Conservation (phyloP, 306 rosid species). For the Astragalus membranaceus region DNA sequence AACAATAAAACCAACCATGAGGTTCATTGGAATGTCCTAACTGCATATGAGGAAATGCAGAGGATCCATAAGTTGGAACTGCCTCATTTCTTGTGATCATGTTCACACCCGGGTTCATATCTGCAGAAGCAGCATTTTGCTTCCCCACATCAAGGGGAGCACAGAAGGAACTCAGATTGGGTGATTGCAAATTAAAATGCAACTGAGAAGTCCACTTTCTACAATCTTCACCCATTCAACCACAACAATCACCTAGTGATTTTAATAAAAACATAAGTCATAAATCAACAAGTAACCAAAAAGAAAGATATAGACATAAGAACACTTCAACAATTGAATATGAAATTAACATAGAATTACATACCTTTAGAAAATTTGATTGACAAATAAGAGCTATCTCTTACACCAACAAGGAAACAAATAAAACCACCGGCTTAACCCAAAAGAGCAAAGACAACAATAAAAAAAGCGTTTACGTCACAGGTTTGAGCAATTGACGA, state of each 20-base stretch:
- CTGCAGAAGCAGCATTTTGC: slow-evolving; percentile 34
- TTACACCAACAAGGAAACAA: slow-evolving; percentile 55
- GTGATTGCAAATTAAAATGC: slow-evolving; percentile 50
- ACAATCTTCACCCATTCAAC: slow-evolving; percentile 72
- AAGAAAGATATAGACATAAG: background rate
- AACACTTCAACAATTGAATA: background rate
- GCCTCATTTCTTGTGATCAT: slow-evolving; percentile 31
- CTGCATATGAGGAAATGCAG: slow-evolving; percentile 39
- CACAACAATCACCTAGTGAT: slow-evolving; percentile 55
- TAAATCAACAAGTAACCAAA: background rate
- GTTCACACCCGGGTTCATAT: slow-evolving; percentile 29
- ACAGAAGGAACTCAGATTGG: slow-evolving; percentile 34
- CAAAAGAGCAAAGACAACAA: slow-evolving; percentile 21
- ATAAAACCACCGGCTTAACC: slow-evolving; percentile 58
- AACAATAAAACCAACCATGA: slow-evolving; percentile 64
- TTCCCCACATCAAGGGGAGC: slow-evolving; percentile 40
- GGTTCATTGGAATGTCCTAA: slow-evolving; percentile 48
- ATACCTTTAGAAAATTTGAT: slow-evolving; percentile 59
- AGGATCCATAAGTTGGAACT: slow-evolving; percentile 30
- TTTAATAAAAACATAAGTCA: background rate
- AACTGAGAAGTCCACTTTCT: slow-evolving; percentile 43
- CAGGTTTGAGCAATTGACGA: slow-evolving; percentile 96
- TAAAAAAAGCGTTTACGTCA: slow-evolving; percentile 58
- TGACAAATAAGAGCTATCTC: slow-evolving; percentile 40
- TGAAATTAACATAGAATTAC: background rate